Evolutionary conservation across 2,329 filamentous ascomycete genomes (phyloP), one percentile per base, ranked within the genome.

Genomic region (Akanthomyces dipterigenus): DNA sequence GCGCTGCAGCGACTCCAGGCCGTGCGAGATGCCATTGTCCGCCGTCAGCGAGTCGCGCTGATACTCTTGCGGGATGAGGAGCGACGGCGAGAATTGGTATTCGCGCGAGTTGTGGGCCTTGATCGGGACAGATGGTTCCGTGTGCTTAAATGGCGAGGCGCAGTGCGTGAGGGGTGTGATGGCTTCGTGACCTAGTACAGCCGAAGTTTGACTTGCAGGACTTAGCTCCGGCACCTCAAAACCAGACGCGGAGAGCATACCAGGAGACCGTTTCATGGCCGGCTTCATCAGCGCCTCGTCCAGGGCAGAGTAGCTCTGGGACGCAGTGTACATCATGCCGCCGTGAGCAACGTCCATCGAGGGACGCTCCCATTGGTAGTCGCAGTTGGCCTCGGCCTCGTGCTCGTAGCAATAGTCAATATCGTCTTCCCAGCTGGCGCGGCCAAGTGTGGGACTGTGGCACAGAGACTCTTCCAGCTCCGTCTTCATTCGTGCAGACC

Each of bases 351-450:
- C 68, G 53, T 86, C 83, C 57, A 82, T 66, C 0, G 84, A 87
- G 3, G 79, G 75, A 18, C 82, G 80, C 62, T 86, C 83, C 85
- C 85, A 88, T 49, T 85, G 81, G 66, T 86, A 88, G 64, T 88
- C 81, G 68, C 84, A 88, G 70, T 88, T 78, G 8, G 85, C 86
- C 70, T 88, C 86, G 14, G 81, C 84, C 65, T 85, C 86, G 66
- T 89, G 83, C 65, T 88, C 85, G 67, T 89, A 89, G 68, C 84
- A 88, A 71, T 88, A 89, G 68, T 89, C 86, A 63, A 89, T 88
- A 64, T 85, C 85, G 57, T 87, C 85, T 67, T 89, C 86, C 86
- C 86, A 89, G 65, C 76, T 86, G 66, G 80, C 78, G 8, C 73
- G 72, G 24, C 70, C 66, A n/a, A 73, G 64, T 3, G 63, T 60